These are phyloP conservation scores for Fusarium tricinctum DNA, from an alignment of 2,329 filamentous ascomycete species.

Conservation along the genomic window DNA sequence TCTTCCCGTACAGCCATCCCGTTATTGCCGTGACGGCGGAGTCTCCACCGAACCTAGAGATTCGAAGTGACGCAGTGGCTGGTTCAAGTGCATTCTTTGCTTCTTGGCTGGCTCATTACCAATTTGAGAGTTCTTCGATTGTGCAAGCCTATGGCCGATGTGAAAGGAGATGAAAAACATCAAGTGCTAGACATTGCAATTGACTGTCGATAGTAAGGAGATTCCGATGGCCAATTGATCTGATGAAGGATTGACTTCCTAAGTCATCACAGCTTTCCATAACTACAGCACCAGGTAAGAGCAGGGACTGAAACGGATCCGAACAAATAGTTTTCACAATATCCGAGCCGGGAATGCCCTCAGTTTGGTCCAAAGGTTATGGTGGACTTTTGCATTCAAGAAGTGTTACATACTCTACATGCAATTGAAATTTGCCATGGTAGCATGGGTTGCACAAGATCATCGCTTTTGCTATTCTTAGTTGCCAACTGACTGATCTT, in stretches of 20 bases:
- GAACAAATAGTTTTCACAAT: background rate
- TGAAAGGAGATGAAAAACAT: background rate
- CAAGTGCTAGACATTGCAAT: background rate
- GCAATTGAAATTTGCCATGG: background rate
- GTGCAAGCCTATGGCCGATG: too few species aligned
- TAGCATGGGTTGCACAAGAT: background rate
- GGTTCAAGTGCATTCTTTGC: constrained; percentile 16
- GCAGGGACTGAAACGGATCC: background rate
- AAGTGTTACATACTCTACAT: too few species aligned
- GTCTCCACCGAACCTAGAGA: constrained; percentile 12
- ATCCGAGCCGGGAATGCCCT: constrained; percentile 32
- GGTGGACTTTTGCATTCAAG: too few species aligned
- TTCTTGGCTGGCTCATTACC: background rate
- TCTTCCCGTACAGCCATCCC: constrained; percentile 38
- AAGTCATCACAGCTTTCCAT: background rate
- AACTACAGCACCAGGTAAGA: background rate
- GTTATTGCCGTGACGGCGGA: constrained; percentile 34
- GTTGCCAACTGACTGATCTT: background rate
- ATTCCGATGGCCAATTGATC: background rate
- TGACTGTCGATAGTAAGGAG: background rate
- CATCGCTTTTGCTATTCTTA: constrained; percentile 5
- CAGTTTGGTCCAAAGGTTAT: constrained; percentile 1
- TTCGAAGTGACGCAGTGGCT: constrained; percentile 37
- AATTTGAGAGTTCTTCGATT: too few species aligned
- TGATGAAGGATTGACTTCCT: background rate